Evolutionary conservation across 2,329 filamentous ascomycete genomes (phyloP).

Genomic region (Fusarium pseudograminearum): DNA sequence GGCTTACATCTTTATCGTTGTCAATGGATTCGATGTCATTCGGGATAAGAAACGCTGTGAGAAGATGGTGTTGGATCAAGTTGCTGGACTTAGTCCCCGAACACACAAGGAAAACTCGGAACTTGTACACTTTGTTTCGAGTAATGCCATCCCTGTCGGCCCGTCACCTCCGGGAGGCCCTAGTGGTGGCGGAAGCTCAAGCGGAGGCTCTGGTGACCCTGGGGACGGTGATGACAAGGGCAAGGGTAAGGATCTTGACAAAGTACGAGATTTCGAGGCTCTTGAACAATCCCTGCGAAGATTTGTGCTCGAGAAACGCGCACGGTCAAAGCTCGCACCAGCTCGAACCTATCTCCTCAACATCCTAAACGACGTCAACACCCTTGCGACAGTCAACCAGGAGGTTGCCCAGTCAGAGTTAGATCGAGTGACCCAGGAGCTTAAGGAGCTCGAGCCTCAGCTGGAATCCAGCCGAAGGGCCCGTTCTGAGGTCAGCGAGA

Average conservation of each 20-base stretch:
- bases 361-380: slow-evolving; percentile 87
- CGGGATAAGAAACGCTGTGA: slow-evolving; percentile 91
- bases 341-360: slow-evolving; percentile 96
- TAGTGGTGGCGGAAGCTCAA: slow-evolving; percentile 64
- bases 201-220: slow-evolving; percentile 68
- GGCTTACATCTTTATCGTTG: slow-evolving; percentile 98
- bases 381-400: slow-evolving; percentile 85
- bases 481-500: slow-evolving; percentile 80
- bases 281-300: slow-evolving; percentile 89
- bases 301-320: slow-evolving; percentile 95
- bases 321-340: slow-evolving; percentile 93
- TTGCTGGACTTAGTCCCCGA: slow-evolving; percentile 85
- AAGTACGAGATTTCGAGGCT: slow-evolving; percentile 88
- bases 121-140: slow-evolving; percentile 97
- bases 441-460: slow-evolving; percentile 84
- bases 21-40: slow-evolving; percentile 96
- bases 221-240: slow-evolving; percentile 71
- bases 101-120: slow-evolving; percentile 94
- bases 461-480: slow-evolving; percentile 87
- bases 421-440: slow-evolving; percentile 82
- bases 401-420: slow-evolving; percentile 89
- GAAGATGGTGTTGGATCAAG: slow-evolving; percentile 92
- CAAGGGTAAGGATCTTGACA: slow-evolving; percentile 90
- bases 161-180: slow-evolving; percentile 68
- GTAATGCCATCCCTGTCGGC: slow-evolving; percentile 87